These are phyloP conservation scores for Fusarium oligoseptatum DNA, from an alignment of 2,329 filamentous ascomycete species.

Conservation along the genomic window DNA sequence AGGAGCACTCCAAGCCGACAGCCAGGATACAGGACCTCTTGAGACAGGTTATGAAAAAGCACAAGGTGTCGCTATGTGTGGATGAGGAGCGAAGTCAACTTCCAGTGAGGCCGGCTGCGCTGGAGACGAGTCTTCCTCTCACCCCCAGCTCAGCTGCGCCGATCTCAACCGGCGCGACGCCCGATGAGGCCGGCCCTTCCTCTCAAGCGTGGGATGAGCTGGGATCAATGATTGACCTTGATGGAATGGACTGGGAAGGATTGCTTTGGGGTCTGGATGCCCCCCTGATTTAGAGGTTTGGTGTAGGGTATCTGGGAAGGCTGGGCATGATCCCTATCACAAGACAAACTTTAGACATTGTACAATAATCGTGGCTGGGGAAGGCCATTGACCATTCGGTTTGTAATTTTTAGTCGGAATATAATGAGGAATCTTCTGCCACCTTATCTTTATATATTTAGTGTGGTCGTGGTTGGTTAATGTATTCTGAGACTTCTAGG, in stretches of 20 bases:
- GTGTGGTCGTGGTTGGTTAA: too few species aligned
- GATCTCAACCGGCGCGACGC: constrained; percentile 29
- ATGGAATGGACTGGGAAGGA: constrained; percentile 53
- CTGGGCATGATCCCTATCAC: neutral
- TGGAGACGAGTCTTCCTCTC: constrained; percentile 39
- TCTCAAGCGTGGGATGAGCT: constrained; percentile 47
- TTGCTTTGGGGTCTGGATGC: constrained; percentile 53
- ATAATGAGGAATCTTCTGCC: neutral
- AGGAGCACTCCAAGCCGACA: constrained; percentile 47
- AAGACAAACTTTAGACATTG: neutral
- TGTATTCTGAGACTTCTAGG: too few species aligned
- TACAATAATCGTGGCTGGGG: neutral
- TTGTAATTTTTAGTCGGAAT: neutral
- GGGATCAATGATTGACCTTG: constrained; percentile 49
- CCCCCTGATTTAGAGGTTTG: constrained; percentile 46
- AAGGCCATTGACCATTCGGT: neutral
- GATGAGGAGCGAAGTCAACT: constrained; percentile 9
- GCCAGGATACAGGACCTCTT: constrained; percentile 50
- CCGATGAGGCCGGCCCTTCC: constrained; percentile 22
- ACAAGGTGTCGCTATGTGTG: constrained; percentile 42
- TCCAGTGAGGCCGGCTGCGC: neutral
- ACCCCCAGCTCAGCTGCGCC: constrained; percentile 46
- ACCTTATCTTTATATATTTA: neutral
- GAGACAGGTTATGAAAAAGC: constrained; percentile 50
- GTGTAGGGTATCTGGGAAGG: neutral